These are phyloP conservation scores for Circinella umbellata DNA, from an alignment of 371 early-diverging fungal genomes.

Conservation along the genomic window DNA sequence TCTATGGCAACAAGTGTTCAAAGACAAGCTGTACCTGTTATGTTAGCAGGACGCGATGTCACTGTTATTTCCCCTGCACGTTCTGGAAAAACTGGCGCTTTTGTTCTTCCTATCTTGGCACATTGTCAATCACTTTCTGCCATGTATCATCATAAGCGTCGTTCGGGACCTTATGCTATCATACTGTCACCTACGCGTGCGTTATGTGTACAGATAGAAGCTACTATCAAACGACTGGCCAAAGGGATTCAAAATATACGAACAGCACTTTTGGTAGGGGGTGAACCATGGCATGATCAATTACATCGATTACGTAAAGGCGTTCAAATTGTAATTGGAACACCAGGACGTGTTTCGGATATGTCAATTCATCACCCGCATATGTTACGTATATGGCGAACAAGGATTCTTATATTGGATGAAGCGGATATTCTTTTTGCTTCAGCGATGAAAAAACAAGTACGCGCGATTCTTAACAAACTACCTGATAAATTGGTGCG, in stretches of 20 bases:
- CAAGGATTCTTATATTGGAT: constrained; percentile 63
- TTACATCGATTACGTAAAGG: constrained; percentile 59
- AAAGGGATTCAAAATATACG: constrained; percentile 55
- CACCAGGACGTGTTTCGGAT: constrained; percentile 64
- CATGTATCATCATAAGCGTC: constrained; percentile 35
- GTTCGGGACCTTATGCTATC: constrained; percentile 58
- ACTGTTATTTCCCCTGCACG: constrained; percentile 73
- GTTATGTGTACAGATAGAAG: constrained; percentile 58
- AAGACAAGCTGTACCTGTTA: constrained; percentile 71
- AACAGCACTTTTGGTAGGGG: constrained; percentile 61
- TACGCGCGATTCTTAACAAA: constrained; percentile 51
- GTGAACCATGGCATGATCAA: constrained; percentile 58
- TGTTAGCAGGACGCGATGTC: constrained; percentile 71
- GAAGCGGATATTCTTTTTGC: constrained; percentile 67
- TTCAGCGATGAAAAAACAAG: constrained; percentile 32
- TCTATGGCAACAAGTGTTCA: constrained; percentile 61
- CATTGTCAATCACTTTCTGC: constrained; percentile 57
- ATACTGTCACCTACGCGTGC: constrained; percentile 67
- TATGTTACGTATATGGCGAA: constrained; percentile 47
- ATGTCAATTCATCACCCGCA: constrained; percentile 46
- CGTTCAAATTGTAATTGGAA: constrained; percentile 62
- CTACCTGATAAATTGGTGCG: constrained; percentile 43
- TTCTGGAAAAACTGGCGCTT: constrained; percentile 66
- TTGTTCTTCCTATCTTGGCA: constrained; percentile 55
- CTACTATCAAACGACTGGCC: constrained; percentile 44